Base-by-base conservation (phyloP, 768 basidiomycete species). In the Leccinum subgranulosum region DNA sequence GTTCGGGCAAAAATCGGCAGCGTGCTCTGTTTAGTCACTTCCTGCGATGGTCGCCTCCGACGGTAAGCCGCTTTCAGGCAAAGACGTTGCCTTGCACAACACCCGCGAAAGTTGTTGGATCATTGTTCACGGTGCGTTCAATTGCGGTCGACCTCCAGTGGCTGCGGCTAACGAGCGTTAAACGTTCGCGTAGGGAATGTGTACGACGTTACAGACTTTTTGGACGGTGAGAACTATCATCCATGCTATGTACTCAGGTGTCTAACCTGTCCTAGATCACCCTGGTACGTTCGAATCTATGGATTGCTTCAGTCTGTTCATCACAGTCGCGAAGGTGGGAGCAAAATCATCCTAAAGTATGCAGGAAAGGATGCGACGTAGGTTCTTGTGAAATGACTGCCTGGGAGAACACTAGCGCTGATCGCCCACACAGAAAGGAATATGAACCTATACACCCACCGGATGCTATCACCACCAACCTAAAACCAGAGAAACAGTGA, bases 391-490 rank as follows among this genome's bases (percentile, higher is more conserved):
- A 23, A 51, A 10, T n/a, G 12, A 2, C 12, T 10, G 6, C 3
- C 8, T 19, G 17, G 28, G 6, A 6, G 19, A 43, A 6, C 11
- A 19, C 41, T 6, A 17, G 8, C 9, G 11, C 27, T 64, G 10
- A 69, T 51, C 10, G 51, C 23, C 45, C 28, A 14, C 21, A 53
- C 61, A 89, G 86, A 5, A 80, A 81, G 60, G 91, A 89, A 73
- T 93, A 93, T 61, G 92, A 92, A 25, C 89, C 90, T 2, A 92
- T 97, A 51, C 94, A 96, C 67, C 94, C 94, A 3, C 92, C 83
- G 41, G 86, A 86, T 69, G 90, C 81, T 54, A 93, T 90, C 60
- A 85, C 81, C 21, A 84, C 82, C 19, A 83, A 94, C 69, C 75
- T 94, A 27, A 87, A 88, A 6, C 80, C 78, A n/a, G 90, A 94